A percentile compares a stretch with the other conserved stretches of the same genome.
These are phyloP conservation scores for Kwoniella sp. DNA, from an alignment of 768 basidiomycete genomes.

Conservation along the genomic window DNA sequence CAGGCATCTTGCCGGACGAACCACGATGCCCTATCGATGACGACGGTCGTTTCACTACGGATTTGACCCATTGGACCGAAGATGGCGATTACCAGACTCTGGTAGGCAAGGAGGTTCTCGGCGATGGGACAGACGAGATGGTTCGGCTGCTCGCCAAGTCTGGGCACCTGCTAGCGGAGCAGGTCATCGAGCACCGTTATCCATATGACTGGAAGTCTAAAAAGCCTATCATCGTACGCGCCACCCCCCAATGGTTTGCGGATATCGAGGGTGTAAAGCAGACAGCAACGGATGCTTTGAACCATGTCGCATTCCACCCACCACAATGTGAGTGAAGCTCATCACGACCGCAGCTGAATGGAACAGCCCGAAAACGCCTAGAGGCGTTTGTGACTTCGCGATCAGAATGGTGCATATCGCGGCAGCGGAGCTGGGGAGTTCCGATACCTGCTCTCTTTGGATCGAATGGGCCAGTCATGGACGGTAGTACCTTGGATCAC, in stretches of 20 bases:
- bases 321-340: conserved; percentile 58
- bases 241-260: conserved; percentile 97
- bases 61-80: conserved; percentile 61
- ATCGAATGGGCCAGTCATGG: conserved; percentile 62
- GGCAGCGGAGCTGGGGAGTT: conserved; percentile 95
- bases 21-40: conserved; percentile 78
- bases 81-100: conserved; percentile 54
- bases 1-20: conserved; percentile 45
- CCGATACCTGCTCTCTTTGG: conserved; percentile 87
- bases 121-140: conserved; percentile 65
- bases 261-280: conserved; percentile 80
- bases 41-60: conserved; percentile 65
- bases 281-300: conserved; percentile 64
- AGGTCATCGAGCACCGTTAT: conserved; percentile 77
- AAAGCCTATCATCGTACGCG: conserved; percentile 82
- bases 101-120: conserved; percentile 67
- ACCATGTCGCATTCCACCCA: conserved; percentile 71
- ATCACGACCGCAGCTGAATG: not conserved
- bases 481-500: conserved; percentile 62
- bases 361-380: conserved; percentile 75
- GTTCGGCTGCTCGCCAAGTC: conserved; percentile 60
- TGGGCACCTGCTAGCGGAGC: conserved; percentile 60
- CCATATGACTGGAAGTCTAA: conserved; percentile 97
- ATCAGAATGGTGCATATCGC: conserved; percentile 98
- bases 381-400: conserved; percentile 78